These are phyloP conservation scores for Boletales sp. DNA, from an alignment of 768 basidiomycete species.

Conservation along the genomic window DNA sequence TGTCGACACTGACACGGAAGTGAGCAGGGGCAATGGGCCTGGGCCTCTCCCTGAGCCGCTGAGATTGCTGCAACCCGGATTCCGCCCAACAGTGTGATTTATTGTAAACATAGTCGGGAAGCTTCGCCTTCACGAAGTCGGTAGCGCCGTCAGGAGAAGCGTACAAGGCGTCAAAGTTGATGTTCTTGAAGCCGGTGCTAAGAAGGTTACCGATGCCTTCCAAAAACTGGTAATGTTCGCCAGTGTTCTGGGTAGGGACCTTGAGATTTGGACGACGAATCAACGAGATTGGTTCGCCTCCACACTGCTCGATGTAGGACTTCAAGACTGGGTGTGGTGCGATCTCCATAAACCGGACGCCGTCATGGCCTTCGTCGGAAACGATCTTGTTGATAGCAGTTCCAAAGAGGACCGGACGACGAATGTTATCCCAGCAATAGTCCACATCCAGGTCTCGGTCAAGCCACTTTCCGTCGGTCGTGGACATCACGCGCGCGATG, in stretches of 20 bases:
- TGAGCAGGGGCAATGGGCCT: constrained; percentile 36
- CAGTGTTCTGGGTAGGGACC: constrained; percentile 28
- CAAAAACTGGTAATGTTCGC: constrained; percentile 31
- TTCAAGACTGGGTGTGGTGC: constrained; percentile 35
- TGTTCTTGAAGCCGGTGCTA: constrained; percentile 26
- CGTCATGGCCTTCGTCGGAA: constrained; percentile 27
- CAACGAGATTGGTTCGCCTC: constrained; percentile 27
- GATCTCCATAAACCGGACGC: constrained; percentile 30
- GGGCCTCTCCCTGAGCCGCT: constrained; percentile 23
- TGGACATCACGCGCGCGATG: constrained; percentile 32
- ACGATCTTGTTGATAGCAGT: constrained; percentile 30
- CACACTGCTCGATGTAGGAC: constrained; percentile 32
- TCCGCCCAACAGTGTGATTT: constrained; percentile 26
- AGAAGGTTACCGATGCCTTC: constrained; percentile 32
- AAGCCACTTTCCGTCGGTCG: constrained; percentile 32
- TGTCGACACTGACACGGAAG: constrained; percentile 33
- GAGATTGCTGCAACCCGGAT: constrained; percentile 21
- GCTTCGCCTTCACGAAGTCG: constrained; percentile 21
- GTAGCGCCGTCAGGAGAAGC: constrained; percentile 17
- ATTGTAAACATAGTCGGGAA: constrained; percentile 31
- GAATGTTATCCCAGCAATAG: constrained; percentile 37
- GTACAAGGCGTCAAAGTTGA: constrained; percentile 28
- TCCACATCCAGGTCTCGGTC: constrained; percentile 22
- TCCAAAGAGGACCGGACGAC: constrained; percentile 32
- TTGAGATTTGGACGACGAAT: constrained; percentile 33